A percentile compares a stretch with the other conserved stretches of the same genome.
Conservation (phyloP, 2,329 filamentous ascomycete genomes). For the Epichloe brachyelytri region DNA sequence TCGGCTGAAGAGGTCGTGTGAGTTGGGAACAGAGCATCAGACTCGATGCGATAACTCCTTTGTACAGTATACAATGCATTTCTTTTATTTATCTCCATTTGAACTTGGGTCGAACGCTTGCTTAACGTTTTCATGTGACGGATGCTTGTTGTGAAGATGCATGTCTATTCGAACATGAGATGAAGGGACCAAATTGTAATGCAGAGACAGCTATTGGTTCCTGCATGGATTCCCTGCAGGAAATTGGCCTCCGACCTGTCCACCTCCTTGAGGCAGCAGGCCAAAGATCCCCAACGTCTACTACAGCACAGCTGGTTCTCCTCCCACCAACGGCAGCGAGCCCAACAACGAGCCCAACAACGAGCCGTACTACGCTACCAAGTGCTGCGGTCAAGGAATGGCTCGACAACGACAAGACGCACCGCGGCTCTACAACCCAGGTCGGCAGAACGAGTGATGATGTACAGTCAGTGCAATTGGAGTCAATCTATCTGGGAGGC, state of each 20-base stretch:
- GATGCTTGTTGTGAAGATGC: background rate
- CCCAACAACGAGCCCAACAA: too few species aligned
- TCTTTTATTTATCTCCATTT: background rate
- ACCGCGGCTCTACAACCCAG: too few species aligned
- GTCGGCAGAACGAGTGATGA: too few species aligned
- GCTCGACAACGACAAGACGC: too few species aligned
- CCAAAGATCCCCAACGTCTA: too few species aligned
- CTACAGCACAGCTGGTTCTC: too few species aligned
- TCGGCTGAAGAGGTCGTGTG: background rate
- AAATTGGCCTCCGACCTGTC: conserved; percentile 2
- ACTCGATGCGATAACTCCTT: background rate
- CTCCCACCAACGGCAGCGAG: too few species aligned
- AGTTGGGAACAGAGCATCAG: background rate
- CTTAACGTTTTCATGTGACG: too few species aligned
- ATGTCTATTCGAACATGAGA: background rate
- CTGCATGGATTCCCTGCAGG: too few species aligned
- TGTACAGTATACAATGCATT: background rate
- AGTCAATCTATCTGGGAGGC: conserved; percentile 21
- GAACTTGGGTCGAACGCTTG: background rate
- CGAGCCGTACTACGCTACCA: too few species aligned
- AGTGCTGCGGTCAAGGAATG: too few species aligned
- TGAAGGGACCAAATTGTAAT: background rate
- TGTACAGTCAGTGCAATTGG: too few species aligned
- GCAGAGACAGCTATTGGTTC: background rate
- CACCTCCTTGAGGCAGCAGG: background rate